Conservation (phyloP, 2,329 filamentous ascomycete species). For the Torrubiella hemipterigena region DNA sequence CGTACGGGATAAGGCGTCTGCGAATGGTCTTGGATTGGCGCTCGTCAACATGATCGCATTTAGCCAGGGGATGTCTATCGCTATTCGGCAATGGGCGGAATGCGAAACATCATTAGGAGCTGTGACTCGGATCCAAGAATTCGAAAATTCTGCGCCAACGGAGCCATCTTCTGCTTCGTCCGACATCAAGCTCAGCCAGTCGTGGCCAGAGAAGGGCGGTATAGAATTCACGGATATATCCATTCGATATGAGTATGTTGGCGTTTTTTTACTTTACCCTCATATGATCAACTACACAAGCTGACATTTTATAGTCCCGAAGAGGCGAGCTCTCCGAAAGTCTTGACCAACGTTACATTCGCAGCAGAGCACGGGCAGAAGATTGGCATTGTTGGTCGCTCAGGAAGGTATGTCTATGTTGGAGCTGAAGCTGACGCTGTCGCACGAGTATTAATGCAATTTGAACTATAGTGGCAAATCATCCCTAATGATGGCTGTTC, state of each 20-base stretch:
- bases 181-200: too few species aligned
- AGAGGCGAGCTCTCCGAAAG: background rate
- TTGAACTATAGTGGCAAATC: background rate
- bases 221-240: background rate
- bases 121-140: background rate
- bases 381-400: background rate
- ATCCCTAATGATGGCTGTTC: background rate
- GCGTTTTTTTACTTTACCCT: background rate
- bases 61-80: background rate
- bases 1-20: background rate
- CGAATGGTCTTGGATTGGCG: background rate
- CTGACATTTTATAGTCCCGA: background rate
- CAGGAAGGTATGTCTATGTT: background rate
- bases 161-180: background rate
- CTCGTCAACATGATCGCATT: background rate
- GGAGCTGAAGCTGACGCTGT: background rate
- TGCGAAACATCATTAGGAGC: background rate
- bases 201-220: background rate
- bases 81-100: background rate
- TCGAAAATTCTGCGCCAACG: background rate
- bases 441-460: background rate
- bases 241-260: background rate
- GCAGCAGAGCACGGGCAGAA: background rate
- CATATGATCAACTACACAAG: background rate
- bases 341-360: background rate